Conservation (phyloP, 2,329 filamentous ascomycete species). For the Diaporthe capsici region DNA sequence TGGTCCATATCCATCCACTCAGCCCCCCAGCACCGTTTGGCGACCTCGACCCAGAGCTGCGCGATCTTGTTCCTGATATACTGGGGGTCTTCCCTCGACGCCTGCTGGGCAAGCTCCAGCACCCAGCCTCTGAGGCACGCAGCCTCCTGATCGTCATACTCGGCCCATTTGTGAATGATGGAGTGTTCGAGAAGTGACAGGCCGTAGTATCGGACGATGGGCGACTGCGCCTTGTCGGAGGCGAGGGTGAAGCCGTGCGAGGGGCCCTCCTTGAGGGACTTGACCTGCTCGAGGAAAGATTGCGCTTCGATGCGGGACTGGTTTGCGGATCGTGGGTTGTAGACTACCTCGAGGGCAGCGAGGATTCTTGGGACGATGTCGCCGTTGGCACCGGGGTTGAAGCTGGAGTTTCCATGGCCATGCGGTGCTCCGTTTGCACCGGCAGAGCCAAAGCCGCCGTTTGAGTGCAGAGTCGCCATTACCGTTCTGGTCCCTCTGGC, state of each 20-base stretch:
- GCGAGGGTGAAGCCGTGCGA: conserved; percentile 89
- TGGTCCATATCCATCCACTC: conserved; percentile 97
- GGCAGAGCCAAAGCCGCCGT: conserved; percentile 43
- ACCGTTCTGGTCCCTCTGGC: conserved; percentile 30
- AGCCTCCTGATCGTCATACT: conserved; percentile 78
- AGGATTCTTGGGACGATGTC: conserved; percentile 78
- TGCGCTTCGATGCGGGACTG: conserved; percentile 86
- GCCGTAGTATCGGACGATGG: conserved; percentile 92
- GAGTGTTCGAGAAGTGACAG: conserved; percentile 92
- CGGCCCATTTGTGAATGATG: conserved; percentile 86
- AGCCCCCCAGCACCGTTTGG: conserved; percentile 91
- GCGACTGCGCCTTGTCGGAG: conserved; percentile 79
- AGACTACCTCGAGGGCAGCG: conserved; percentile 88
- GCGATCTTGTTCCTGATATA: conserved; percentile 95
- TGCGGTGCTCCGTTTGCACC: conserved; percentile 33
- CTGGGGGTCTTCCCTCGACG: conserved; percentile 79
- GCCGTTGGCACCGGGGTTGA: conserved; percentile 52
- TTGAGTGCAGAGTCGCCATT: conserved; percentile 40
- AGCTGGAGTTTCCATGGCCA: neutral
- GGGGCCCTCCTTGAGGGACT: conserved; percentile 83
- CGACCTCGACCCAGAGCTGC: conserved; percentile 94
- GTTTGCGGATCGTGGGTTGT: conserved; percentile 85
- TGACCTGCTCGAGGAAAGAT: conserved; percentile 87
- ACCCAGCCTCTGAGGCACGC: conserved; percentile 81
- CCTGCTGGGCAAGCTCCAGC: conserved; percentile 80